Conservation (phyloP, 805 yeast genomes). For the Ogataea chonburiensis region DNA sequence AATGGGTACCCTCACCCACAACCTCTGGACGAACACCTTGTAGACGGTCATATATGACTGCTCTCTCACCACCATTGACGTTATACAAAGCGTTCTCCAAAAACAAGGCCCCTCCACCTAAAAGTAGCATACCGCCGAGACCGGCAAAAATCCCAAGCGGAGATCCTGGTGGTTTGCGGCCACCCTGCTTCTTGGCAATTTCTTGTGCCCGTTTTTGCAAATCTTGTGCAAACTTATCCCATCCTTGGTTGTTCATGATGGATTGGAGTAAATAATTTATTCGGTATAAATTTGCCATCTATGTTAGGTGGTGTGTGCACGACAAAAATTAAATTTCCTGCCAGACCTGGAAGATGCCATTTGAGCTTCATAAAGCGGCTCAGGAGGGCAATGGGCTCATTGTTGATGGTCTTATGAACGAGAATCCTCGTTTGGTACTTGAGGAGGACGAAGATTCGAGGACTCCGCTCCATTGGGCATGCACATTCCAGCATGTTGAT, state of each 20-base stretch:
- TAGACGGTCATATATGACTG: constrained; percentile 86
- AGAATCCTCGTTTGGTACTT: constrained; percentile 48
- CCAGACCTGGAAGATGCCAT: constrained; percentile 9
- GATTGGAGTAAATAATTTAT: constrained; percentile 2
- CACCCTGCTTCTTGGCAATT: constrained; percentile 36
- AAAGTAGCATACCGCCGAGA: constrained; percentile 54
- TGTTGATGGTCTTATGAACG: constrained; percentile 50
- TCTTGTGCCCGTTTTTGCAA: constrained; percentile 46
- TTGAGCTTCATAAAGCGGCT: constrained; percentile 60
- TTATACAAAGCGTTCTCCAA: constrained; percentile 63
- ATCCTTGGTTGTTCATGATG: constrained; percentile 41
- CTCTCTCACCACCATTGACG: constrained; percentile 99
- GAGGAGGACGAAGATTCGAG: constrained; percentile 69
- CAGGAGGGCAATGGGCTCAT: constrained; percentile 54
- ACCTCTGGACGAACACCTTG: constrained; percentile 82
- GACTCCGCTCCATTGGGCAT: constrained; percentile 88
- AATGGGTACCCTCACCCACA: constrained; percentile 92
- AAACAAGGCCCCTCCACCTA: constrained; percentile 57
- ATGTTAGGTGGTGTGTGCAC: constrained; percentile 4
- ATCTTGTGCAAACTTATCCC: constrained; percentile 51
- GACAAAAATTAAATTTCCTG: constrained; percentile 1
- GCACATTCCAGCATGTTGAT: constrained; percentile 55
- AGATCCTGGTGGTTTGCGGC: constrained; percentile 28
- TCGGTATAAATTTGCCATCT: constrained; percentile 9
- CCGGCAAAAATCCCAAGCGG: constrained; percentile 63